A percentile compares a stretch with the other conserved stretches of the same genome.
Evolutionary conservation across 495 filamentous ascomycete genomes (phyloP).

Genomic region (Jackrogersella multiformis): DNA sequence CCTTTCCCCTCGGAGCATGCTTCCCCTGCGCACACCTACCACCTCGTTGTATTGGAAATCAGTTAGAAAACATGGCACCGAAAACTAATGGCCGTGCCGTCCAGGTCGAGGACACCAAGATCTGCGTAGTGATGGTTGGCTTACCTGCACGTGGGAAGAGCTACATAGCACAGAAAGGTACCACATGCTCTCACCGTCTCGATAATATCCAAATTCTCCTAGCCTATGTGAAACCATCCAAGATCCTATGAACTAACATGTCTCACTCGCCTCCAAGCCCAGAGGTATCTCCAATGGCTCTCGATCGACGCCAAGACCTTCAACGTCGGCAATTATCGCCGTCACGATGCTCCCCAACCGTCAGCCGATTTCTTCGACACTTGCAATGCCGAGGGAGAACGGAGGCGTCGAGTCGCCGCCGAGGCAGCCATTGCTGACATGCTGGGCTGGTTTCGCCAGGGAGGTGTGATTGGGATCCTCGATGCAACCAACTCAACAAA

Average conservation of each 20-base stretch:
- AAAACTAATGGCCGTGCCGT: slow-evolving; percentile 59
- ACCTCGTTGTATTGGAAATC: slow-evolving; percentile 29
- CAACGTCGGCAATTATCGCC: slow-evolving; percentile 96
- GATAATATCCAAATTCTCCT: background rate
- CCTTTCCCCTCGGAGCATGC: slow-evolving; percentile 35
- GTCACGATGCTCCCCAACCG: slow-evolving; percentile 84
- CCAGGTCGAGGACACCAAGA: slow-evolving; percentile 91
- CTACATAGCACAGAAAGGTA: slow-evolving; percentile 96
- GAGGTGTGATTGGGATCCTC: slow-evolving; percentile 86
- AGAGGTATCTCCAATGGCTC: slow-evolving; percentile 95
- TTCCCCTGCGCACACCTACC: slow-evolving; percentile 12
- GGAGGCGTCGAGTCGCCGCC: slow-evolving; percentile 83
- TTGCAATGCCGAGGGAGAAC: slow-evolving; percentile 87
- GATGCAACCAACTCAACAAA: slow-evolving; percentile 97
- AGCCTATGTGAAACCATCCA: background rate
- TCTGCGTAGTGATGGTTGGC: slow-evolving; percentile 99
- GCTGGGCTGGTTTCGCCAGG: slow-evolving; percentile 84
- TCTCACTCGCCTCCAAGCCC: slow-evolving; percentile 64
- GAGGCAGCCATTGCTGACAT: slow-evolving; percentile 91
- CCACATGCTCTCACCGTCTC: slow-evolving; percentile 16
- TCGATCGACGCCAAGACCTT: slow-evolving; percentile 92
- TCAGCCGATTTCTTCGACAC: slow-evolving; percentile 92
- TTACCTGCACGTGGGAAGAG: slow-evolving; percentile 95
- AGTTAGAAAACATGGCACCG: slow-evolving; percentile 53
- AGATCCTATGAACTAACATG: slow-evolving; percentile 23